Evolutionary conservation across 805 yeast genomes (phyloP).

Genomic region (Metschnikowia arizonensis): DNA sequence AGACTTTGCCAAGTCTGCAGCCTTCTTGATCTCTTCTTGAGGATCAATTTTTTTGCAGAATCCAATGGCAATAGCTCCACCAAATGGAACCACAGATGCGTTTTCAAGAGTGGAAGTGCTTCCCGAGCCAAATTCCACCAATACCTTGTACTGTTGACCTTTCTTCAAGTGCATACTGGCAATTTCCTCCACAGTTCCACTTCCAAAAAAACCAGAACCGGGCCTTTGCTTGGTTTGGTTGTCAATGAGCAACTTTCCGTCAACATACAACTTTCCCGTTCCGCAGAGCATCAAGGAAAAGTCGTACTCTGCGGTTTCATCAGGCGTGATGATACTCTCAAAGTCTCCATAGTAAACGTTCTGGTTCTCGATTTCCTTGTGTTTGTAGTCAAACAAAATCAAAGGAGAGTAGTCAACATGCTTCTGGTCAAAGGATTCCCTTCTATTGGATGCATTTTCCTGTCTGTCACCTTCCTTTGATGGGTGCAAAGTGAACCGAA

Average conservation of each 20-base stretch:
- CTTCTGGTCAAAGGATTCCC: conserved; percentile 24
- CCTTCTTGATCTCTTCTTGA: conserved; percentile 28
- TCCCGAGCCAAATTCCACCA: conserved; percentile 12
- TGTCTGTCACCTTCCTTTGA: conserved; percentile 5
- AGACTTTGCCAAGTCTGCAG: conserved; percentile 45
- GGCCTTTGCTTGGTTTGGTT: conserved; percentile 8
- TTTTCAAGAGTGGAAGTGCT: conserved; percentile 10
- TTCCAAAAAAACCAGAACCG: conserved; percentile 13
- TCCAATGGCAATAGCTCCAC: conserved; percentile 23
- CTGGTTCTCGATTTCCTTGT: conserved; percentile 3
- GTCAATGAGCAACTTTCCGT: conserved; percentile 14
- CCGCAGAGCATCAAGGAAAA: conserved; percentile 15
- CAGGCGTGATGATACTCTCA: conserved; percentile 22
- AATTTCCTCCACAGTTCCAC: conserved; percentile 12
- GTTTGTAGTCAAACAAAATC: conserved; percentile 19
- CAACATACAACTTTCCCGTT: conserved; percentile 15
- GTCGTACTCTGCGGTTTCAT: conserved; percentile 16
- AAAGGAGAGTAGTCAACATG: conserved; percentile 15
- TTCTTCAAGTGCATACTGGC: conserved; percentile 8
- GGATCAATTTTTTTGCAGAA: conserved; percentile 20
- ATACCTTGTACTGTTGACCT: conserved; percentile 8
- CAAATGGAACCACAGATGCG: conserved; percentile 25
- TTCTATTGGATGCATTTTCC: conserved; percentile 15
- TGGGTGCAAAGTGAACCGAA: conserved; percentile 25
- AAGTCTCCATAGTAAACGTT: conserved; percentile 19